Evolutionary conservation across 202 grass and related monocot genomes (phyloP), one percentile per base, ranked within the genome.

Genomic region (Eragrostis tef): DNA sequence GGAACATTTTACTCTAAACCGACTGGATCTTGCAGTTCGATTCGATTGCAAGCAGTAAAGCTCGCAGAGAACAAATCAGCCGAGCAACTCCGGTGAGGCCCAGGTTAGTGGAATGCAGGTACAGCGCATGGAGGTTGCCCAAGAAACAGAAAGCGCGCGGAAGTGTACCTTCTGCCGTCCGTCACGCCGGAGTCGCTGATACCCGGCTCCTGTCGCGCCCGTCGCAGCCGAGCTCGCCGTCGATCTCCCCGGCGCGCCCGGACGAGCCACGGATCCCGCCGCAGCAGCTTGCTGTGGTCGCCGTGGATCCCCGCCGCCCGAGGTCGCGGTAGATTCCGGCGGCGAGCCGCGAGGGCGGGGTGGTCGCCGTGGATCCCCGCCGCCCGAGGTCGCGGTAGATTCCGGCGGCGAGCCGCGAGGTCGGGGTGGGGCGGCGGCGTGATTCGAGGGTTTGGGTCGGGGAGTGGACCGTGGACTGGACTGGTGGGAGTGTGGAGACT

Each of bases 401-500:
- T 48, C 46, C 59, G 22, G 67, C 26, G 39, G 11, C 7, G 44
- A 65, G 60, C 6, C 27, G 13, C 1, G 75, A 43, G 9, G 52
- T 34, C 26, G 44, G n/a, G 68, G 2, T 16, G 75, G 81, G 86
- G 62, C 75, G 61, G 75, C 39, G 31, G 24, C 60, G 76, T 31
- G 77, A 57, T 79, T 68, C 53, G 29, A 69, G 82, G 77, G 39
- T 56, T 85, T 45, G 81, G 45, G 25, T 75, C 19, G 29, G 29
- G 29, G 34, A 13, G 11, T 75, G 61, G 70, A 88, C 70, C 53
- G 81, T 88, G 63, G 87, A 81, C 69, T 63, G n/a, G 82, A 75
- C 22, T 11, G 25, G 22, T 16, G 39, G 43, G 21, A 47, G 11
- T 58, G 36, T 36, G 67, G 41, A 49, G 4, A 49, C 49, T 0